A percentile compares a stretch with the other conserved stretches of the same genome.
Evolutionary conservation across 495 filamentous ascomycete species (phyloP).

Genomic region (Penicillium fimorum): DNA sequence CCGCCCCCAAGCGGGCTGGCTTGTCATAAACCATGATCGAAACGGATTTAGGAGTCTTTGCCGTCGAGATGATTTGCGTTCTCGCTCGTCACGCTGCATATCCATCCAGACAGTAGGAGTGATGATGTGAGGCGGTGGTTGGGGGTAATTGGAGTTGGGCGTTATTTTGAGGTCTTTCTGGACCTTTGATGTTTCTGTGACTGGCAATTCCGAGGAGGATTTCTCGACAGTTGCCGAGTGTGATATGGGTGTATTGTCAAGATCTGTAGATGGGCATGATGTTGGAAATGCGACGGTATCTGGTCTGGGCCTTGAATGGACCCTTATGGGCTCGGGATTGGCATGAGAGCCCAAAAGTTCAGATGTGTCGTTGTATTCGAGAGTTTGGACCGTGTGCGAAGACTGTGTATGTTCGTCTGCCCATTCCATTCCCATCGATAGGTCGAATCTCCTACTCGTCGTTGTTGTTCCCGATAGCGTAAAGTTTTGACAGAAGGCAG

Average conservation of each 20-base stretch:
- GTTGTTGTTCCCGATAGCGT: slow-evolving; percentile 14
- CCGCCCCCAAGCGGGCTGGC: slow-evolving; percentile 1
- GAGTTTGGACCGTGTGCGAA: neutral
- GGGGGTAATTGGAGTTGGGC: neutral
- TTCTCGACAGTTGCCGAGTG: neutral
- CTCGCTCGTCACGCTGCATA: slow-evolving; percentile 15
- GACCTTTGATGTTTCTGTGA: neutral
- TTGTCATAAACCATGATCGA: slow-evolving; percentile 10
- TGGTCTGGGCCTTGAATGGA: slow-evolving; percentile 1
- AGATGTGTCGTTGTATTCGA: neutral
- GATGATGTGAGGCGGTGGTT: slow-evolving; percentile 17
- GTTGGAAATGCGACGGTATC: slow-evolving; percentile 1
- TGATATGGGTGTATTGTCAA: neutral
- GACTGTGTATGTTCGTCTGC: neutral
- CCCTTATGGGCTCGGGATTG: neutral
- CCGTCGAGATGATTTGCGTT: slow-evolving; percentile 11
- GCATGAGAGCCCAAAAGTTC: neutral
- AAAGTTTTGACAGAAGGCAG: slow-evolving; percentile 27
- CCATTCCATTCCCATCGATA: slow-evolving; percentile 13
- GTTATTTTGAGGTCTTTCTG: neutral
- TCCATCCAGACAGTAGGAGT: slow-evolving; percentile 18
- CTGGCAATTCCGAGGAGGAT: neutral
- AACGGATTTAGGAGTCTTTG: slow-evolving; percentile 9
- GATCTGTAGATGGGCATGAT: neutral
- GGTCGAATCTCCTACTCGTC: slow-evolving; percentile 14